phyloP scores from a whole-genome alignment of 108 stramenopile species.

The Cyclostephanos invisitatus region DNA sequence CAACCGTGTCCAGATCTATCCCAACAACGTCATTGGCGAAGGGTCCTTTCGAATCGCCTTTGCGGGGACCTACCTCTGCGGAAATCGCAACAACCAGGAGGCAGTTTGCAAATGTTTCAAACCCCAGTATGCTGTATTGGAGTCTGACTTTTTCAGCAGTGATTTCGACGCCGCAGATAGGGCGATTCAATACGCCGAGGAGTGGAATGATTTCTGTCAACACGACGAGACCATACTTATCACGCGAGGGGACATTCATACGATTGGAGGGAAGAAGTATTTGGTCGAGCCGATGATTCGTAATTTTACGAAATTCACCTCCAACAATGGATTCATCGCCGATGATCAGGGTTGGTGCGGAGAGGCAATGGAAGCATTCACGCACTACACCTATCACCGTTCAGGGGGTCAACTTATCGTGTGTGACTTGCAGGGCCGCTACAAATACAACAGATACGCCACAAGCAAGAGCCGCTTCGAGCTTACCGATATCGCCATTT shows the following conservation, averaged over 20 bases:
- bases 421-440: slow-evolving; percentile 77
- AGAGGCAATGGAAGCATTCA: slow-evolving; percentile 76
- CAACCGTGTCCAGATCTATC: slow-evolving; percentile 27
- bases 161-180: slow-evolving; percentile 61
- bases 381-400: slow-evolving; percentile 66
- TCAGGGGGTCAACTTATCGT: slow-evolving; percentile 69
- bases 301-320: slow-evolving; percentile 65
- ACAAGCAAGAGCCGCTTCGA: slow-evolving; percentile 63
- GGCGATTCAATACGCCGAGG: slow-evolving; percentile 62
- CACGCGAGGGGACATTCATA: slow-evolving; percentile 52
- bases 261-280: slow-evolving; percentile 52
- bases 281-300: slow-evolving; percentile 76
- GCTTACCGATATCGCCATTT: slow-evolving; percentile 69
- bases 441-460: slow-evolving; percentile 31
- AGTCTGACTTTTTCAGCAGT: slow-evolving; percentile 55
- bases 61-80: slow-evolving; percentile 65
- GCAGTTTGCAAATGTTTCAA: slow-evolving; percentile 75
- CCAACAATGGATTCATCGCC: slow-evolving; percentile 71
- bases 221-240: slow-evolving; percentile 58
- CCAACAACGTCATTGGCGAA: slow-evolving; percentile 45
- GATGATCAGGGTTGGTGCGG: slow-evolving; percentile 46
- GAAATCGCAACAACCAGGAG: slow-evolving; percentile 72
- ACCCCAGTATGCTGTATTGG: slow-evolving; percentile 39
- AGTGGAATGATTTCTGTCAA: slow-evolving; percentile 65
- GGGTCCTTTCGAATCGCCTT: slow-evolving; percentile 61